Conservation (phyloP, 163 green algal genomes). For the Chlamydomonas reinhardtii region DNA sequence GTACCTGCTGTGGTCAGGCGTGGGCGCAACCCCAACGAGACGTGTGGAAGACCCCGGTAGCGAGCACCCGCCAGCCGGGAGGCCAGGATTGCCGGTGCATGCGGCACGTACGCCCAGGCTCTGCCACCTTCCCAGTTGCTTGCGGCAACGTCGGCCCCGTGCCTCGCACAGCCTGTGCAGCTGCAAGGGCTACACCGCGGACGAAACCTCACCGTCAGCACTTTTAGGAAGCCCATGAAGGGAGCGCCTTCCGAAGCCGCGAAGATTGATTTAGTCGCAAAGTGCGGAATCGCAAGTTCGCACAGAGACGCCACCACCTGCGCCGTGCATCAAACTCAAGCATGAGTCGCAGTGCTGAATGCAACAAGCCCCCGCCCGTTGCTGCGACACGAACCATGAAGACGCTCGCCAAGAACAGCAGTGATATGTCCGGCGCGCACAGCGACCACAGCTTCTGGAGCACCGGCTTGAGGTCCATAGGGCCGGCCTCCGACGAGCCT, state of each 20-base stretch:
- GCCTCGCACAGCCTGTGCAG: too few relatives aligned
- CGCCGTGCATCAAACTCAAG: not conserved
- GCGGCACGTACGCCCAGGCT: too few relatives aligned
- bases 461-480: constrained; percentile 27
- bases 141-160: too few relatives aligned
- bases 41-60: too few relatives aligned
- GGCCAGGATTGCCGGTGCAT: too few relatives aligned
- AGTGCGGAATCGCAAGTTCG: constrained; percentile 86
- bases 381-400: constrained; percentile 53
- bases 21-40: too few relatives aligned
- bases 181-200: too few relatives aligned
- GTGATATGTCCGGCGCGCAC: constrained; percentile 39
- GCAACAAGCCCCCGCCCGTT: too few relatives aligned
- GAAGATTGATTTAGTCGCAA: constrained; percentile 71
- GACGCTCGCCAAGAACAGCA: constrained; percentile 36
- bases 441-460: constrained; percentile 50
- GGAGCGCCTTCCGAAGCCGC: constrained; percentile 12
- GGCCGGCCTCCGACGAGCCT: not conserved
- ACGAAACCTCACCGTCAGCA: constrained; percentile 14
- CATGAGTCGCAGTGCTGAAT: too few relatives aligned
- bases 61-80: too few relatives aligned
- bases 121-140: too few relatives aligned
- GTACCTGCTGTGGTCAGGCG: too few relatives aligned
- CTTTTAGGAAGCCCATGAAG: constrained; percentile 23
- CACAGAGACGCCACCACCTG: constrained; percentile 68